Base-by-base conservation (phyloP, 768 basidiomycete genomes). In the Leccinum rimulosum region DNA sequence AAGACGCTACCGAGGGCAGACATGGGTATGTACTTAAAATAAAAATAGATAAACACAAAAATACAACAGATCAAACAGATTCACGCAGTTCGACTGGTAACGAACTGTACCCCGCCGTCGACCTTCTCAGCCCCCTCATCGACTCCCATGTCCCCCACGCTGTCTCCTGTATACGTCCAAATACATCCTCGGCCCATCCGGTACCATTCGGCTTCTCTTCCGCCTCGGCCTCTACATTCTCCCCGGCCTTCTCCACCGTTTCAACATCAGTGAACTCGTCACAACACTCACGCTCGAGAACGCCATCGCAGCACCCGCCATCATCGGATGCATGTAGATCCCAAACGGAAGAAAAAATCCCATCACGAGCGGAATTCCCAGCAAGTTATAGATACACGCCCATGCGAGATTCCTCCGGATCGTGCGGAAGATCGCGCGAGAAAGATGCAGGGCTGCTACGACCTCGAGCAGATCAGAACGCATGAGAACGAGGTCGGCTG, bases 291-390 rank as follows among this genome's bases (percentile, higher is more conserved):
- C 96, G 65, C 89, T 93, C 35, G 93, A 95, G 73, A 94, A 95
- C 27, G 97, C 97, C 97, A 99, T 99, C 28, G 95, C 95, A 3
- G 89, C 93, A n/a, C 93, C 96, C 0, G 97, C 94, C 77, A 95
- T 85, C 96, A 98, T 98, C 9, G 97, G 97, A 66, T 95, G 97
- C 70, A 98, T 86, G 73, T 95, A 93, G 30, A 96, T 64, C 14
- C 94, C 94, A 71, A 93, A 83, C 0, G 97, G 97, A 12, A 98
- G 80, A 77, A 99, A 87, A 50, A 98, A 58, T 27, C 97, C 97
- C 97, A 99, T 99, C 22, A 96, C 97, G 50, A 98, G 84, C 17
- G 97, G 97, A 59, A 99, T 96, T 56, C 94, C 92, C 58, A 96
- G 75, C 35, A 96, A 70, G 68, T 98, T 97, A 77, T 97, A 97